phyloP scores from a whole-genome alignment of 345 rosid species.

The Moringa oleifera region DNA sequence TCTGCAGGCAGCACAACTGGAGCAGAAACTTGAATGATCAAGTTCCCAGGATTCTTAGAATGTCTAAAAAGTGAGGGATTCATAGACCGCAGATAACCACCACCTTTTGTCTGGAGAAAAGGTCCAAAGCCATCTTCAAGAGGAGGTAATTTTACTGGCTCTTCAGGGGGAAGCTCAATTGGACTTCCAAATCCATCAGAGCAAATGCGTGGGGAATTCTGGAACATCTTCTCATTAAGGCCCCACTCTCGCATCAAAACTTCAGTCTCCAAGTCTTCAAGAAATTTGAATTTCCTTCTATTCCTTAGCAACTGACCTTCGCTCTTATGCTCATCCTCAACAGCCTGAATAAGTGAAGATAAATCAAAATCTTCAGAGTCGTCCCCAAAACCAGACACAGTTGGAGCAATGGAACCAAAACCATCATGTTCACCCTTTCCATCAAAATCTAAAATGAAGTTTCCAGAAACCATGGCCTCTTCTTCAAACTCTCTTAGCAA shows the following conservation, averaged over 20 bases:
- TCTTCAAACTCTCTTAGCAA: conserved; percentile 82
- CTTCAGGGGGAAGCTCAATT: conserved; percentile 48
- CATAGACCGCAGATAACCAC: conserved; percentile 88
- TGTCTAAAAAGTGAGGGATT: conserved; percentile 56
- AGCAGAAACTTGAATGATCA: conserved; percentile 92
- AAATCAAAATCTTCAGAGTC: conserved; percentile 43
- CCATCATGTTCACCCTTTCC: conserved; percentile 34
- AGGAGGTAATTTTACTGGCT: conserved; percentile 53
- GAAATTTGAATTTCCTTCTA: conserved; percentile 48
- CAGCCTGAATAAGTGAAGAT: conserved; percentile 45
- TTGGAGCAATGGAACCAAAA: conserved; percentile 26
- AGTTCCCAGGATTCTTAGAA: conserved; percentile 61
- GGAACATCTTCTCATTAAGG: conserved; percentile 66
- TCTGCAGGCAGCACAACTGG: conserved; percentile 95
- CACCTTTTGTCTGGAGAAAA: conserved; percentile 68
- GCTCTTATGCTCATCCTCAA: conserved; percentile 52
- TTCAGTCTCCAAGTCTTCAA: conserved; percentile 84
- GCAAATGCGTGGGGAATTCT: conserved; percentile 53
- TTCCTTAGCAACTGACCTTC: conserved; percentile 33
- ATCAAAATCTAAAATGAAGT: conserved; percentile 59
- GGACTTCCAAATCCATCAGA: conserved; percentile 51
- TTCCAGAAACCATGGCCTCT: conserved; percentile 67
- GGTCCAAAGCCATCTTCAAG: conserved; percentile 89
- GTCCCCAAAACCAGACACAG: conserved; percentile 29
- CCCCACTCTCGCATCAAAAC: conserved; percentile 93